Evolutionary conservation across 495 filamentous ascomycete species (phyloP).

Genomic region (Neurospora sublineolata): DNA sequence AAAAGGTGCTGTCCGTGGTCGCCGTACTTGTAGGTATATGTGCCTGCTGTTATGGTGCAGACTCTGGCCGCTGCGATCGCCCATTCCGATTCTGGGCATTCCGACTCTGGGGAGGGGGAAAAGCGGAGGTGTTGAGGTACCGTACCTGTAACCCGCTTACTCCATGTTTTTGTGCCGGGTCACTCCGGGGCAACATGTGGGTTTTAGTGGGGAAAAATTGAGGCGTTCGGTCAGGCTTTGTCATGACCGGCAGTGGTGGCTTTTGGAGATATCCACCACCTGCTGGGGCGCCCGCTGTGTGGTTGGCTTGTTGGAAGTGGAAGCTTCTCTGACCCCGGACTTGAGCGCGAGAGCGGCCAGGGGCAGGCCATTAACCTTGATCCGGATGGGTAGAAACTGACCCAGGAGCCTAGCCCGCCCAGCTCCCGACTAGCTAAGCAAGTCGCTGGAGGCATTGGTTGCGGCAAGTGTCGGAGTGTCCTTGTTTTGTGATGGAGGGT

Average conservation of each 20-base stretch:
- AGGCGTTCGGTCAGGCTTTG: background rate
- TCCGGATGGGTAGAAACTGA: background rate
- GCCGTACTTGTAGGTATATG: constrained; percentile 10
- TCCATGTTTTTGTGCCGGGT: background rate
- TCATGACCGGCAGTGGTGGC: background rate
- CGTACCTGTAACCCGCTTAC: background rate
- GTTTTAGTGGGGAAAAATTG: background rate
- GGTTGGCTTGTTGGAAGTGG: background rate
- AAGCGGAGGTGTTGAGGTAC: background rate
- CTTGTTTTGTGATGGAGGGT: background rate
- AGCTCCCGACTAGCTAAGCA: background rate
- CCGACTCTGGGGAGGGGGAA: constrained; percentile 5
- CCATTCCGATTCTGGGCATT: constrained; percentile 8
- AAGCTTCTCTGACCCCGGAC: background rate
- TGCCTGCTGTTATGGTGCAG: constrained; percentile 19
- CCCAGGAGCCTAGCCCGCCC: background rate
- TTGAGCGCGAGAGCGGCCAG: background rate
- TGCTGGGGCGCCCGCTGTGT: background rate
- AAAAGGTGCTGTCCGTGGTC: background rate
- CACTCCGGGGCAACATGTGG: background rate
- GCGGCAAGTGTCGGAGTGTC: background rate
- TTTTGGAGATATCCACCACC: background rate
- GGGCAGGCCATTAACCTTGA: background rate
- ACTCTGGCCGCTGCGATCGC: background rate
- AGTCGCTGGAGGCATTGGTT: background rate